phyloP scores from a whole-genome alignment of 768 basidiomycete genomes.

The Collybia nuda region DNA sequence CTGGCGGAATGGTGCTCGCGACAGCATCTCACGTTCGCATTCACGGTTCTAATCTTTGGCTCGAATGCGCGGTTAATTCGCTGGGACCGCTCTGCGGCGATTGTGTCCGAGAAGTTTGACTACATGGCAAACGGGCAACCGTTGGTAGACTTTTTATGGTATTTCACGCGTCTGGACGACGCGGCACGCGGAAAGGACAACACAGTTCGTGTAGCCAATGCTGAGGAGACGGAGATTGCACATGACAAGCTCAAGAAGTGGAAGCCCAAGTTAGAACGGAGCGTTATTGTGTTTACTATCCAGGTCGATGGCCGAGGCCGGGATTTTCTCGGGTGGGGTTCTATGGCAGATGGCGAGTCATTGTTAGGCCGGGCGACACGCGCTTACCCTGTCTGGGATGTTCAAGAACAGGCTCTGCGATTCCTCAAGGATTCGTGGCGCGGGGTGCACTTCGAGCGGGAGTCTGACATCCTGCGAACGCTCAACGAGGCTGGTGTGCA shows the following conservation, averaged over 20 bases:
- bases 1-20: conserved; percentile 15
- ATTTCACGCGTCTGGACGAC: conserved; percentile 16
- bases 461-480: conserved; percentile 14
- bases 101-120: conserved; percentile 27
- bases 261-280: conserved; percentile 3
- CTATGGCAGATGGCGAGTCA: conserved; percentile 9
- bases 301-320: neutral
- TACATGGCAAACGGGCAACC: conserved; percentile 11
- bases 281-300: conserved; percentile 11
- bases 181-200: conserved; percentile 23
- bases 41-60: conserved; percentile 4
- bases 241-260: conserved; percentile 5
- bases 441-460: conserved; percentile 1
- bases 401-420: conserved; percentile 1
- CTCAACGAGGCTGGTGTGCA: conserved; percentile 12
- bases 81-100: conserved; percentile 28
- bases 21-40: conserved; percentile 23
- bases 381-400: conserved; percentile 11
- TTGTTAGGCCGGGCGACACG: conserved; percentile 12
- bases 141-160: conserved; percentile 28
- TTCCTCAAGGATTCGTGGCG: conserved; percentile 28
- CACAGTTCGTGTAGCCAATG: conserved; percentile 16
- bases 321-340: conserved; percentile 14
- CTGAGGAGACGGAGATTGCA: conserved; percentile 8
- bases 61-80: conserved; percentile 25